Evolutionary conservation across 140 eudicot genomes (phyloP).

Genomic region (Eryngium alpinum): DNA sequence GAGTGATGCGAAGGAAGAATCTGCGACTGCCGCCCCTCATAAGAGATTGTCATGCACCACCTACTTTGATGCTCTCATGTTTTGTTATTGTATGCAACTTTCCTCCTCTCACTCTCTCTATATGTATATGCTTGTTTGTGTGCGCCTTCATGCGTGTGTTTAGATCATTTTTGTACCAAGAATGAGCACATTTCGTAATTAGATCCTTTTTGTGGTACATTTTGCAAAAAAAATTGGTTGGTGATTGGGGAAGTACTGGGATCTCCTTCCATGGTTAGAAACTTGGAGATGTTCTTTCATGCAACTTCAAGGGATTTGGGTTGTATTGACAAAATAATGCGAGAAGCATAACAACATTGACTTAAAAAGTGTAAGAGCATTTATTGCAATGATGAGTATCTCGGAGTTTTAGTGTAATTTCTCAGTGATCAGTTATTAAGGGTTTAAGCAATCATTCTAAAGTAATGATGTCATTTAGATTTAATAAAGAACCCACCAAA

Average conservation of each 20-base stretch:
- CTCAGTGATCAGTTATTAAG: too few species aligned
- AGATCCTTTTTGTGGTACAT: neutral
- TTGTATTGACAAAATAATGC: neutral
- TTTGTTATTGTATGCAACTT: conserved; percentile 71
- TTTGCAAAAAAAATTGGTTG: neutral
- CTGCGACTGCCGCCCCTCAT: conserved; percentile 24
- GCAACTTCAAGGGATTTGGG: neutral
- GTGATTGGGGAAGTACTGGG: neutral
- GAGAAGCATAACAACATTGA: too few species aligned
- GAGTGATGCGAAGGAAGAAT: conserved; percentile 49
- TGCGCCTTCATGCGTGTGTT: too few species aligned
- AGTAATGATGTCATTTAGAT: too few species aligned
- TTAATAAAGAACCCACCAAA: too few species aligned
- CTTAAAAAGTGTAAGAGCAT: too few species aligned
- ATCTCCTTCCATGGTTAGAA: neutral
- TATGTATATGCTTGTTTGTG: neutral
- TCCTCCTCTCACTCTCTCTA: neutral
- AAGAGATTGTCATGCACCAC: conserved; percentile 57
- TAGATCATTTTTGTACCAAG: too few species aligned
- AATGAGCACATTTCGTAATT: too few species aligned
- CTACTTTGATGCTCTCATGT: conserved; percentile 76
- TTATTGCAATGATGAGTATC: too few species aligned
- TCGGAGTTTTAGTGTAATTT: too few species aligned
- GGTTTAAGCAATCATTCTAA: too few species aligned
- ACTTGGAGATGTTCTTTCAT: neutral